phyloP scores from a whole-genome alignment of 768 basidiomycete genomes.

The Phlegmacium glaucopus region DNA sequence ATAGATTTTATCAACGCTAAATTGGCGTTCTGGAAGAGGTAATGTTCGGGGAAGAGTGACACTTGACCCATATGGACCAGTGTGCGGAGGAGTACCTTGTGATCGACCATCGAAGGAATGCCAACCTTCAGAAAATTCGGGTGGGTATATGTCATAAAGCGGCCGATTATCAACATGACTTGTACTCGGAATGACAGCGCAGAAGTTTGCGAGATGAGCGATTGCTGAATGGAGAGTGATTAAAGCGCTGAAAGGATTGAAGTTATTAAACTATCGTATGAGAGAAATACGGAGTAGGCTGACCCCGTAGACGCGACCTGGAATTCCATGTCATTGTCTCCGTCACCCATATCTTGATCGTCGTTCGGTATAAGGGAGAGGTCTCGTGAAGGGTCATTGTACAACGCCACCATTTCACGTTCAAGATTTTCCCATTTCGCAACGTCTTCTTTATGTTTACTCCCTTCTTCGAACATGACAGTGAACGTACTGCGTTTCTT shows the following conservation, averaged over 20 bases:
- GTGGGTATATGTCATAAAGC: conserved; percentile 65
- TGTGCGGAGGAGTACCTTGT: conserved; percentile 23
- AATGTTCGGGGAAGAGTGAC: conserved; percentile 61
- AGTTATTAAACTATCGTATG: neutral
- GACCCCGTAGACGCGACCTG: conserved; percentile 63
- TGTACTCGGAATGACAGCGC: conserved; percentile 58
- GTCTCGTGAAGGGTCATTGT: conserved; percentile 42
- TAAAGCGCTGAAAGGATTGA: conserved; percentile 46
- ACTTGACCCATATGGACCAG: conserved; percentile 63
- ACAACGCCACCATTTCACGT: conserved; percentile 55
- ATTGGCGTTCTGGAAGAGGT: conserved; percentile 47
- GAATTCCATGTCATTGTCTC: conserved; percentile 40
- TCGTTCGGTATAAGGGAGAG: conserved; percentile 20
- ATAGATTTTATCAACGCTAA: conserved; percentile 46
- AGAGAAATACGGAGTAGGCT: conserved; percentile 12
- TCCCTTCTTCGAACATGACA: conserved; percentile 59
- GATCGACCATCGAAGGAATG: conserved; percentile 37
- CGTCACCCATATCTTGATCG: conserved; percentile 17
- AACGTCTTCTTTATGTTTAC: conserved; percentile 37
- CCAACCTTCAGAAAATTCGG: conserved; percentile 60
- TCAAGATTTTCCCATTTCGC: conserved; percentile 58
- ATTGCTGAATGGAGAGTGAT: conserved; percentile 69
- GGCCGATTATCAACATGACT: conserved; percentile 49
- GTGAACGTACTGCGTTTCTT: conserved; percentile 67
- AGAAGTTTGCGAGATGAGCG: conserved; percentile 71